Base-by-base conservation (phyloP, 139 green algal genomes). In the Dunaliella primolecta region DNA sequence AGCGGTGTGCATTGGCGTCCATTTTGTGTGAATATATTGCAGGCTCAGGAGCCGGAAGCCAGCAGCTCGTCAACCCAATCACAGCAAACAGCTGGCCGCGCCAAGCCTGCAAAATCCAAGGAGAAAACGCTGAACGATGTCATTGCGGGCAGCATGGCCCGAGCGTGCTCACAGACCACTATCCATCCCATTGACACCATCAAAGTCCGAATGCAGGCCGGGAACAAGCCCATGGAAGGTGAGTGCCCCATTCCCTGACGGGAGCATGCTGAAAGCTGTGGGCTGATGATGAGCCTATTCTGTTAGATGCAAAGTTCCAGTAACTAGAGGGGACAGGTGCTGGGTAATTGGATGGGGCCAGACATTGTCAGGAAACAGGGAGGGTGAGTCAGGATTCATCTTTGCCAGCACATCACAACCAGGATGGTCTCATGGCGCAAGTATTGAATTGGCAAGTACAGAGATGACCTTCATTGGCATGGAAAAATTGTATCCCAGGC, bases 141-240 rank as follows among this genome's bases (percentile, higher is more conserved):
- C 0, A 31, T 96, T 0, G 90, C 91, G 31, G 93, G 93, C 0
- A 91, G 92, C 0, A 83, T 94, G 79, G 93, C 93, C 11, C 87
- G 93, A 27, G 92, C 92, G 35, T 87, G 87, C 46, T 90, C 86
- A 21, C 93, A 96, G 85, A 82, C 56, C 81, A 93, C 92, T 31
- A 95, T 96, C 30, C 93, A 96, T 72, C 93, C 93, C 25, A 82
- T 96, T 24, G 92, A 96, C 84, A 95, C 93, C 0, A 72, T 95
- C 15, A 95, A 95, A 87, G 92, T 83, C 79, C 79, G 79, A 25
- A 75, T 83, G 29, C 79, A 83, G 0, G 83, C 83, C 29, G 3
- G 75, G n/a, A 36, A 36, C 37, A 75, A 75, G 35, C n/a, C n/a
- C n/a, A n/a, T n/a, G n/a, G n/a, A n/a, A n/a, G n/a, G n/a, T n/a